phyloP scores from a whole-genome alignment of 257 asterid species.

The Cruciata laevipes region DNA sequence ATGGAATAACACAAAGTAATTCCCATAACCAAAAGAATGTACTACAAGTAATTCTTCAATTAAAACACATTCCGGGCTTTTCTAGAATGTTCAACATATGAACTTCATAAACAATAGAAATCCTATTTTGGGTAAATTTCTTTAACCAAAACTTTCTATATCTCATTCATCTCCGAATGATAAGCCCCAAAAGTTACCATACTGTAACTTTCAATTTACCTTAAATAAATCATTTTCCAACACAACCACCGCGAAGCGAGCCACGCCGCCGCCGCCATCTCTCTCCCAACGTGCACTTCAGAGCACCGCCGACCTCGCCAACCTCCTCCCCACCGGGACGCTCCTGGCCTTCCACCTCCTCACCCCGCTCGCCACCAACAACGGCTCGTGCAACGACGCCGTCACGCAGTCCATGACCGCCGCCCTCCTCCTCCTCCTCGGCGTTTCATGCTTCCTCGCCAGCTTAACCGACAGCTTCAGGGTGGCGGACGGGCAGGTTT shows the following conservation, averaged over 20 bases:
- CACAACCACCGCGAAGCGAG: background rate
- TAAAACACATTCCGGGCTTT: too few species aligned
- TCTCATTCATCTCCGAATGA: too few species aligned
- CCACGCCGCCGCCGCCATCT: slow-evolving; percentile 15
- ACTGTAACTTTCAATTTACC: too few species aligned
- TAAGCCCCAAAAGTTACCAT: too few species aligned
- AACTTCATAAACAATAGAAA: too few species aligned
- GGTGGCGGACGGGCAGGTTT: slow-evolving; percentile 39
- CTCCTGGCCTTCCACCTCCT: slow-evolving; percentile 67
- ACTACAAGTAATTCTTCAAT: too few species aligned
- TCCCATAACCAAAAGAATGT: too few species aligned
- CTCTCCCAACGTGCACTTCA: slow-evolving; percentile 34
- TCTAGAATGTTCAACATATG: too few species aligned
- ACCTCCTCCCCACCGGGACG: slow-evolving; percentile 76
- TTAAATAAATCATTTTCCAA: too few species aligned
- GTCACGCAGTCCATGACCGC: slow-evolving; percentile 28
- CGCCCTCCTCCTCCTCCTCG: slow-evolving; percentile 36
- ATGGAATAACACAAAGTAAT: too few species aligned
- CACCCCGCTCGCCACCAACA: slow-evolving; percentile 54
- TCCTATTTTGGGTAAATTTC: too few species aligned
- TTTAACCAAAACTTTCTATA: too few species aligned
- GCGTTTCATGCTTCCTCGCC: slow-evolving; percentile 53
- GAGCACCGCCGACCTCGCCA: slow-evolving; percentile 60
- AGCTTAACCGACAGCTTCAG: slow-evolving; percentile 58
- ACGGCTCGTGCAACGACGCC: slow-evolving; percentile 45